These are phyloP conservation scores for Globisporangium polare DNA, from an alignment of 352 stramenopile genomes.

Conservation along the genomic window DNA sequence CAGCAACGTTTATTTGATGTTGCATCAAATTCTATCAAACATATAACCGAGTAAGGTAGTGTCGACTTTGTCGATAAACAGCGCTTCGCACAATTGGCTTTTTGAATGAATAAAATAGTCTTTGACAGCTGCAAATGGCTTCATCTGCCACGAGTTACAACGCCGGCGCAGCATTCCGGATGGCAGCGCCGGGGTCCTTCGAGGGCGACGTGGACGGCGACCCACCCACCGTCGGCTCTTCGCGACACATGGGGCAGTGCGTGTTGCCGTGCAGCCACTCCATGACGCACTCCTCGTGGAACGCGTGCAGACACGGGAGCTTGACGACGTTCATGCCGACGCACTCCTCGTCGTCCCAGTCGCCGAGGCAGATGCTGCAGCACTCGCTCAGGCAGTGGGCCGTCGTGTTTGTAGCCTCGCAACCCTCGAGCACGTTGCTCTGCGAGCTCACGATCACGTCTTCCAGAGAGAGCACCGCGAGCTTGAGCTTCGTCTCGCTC, in stretches of 20 bases:
- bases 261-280: slow-evolving; percentile 81
- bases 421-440: slow-evolving; percentile 52
- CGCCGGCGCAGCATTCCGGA: not conserved
- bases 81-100: too few relatives aligned
- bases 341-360: slow-evolving; percentile 83
- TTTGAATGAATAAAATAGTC: not conserved
- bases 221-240: slow-evolving; percentile 44
- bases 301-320: slow-evolving; percentile 77
- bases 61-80: too few relatives aligned
- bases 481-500: slow-evolving; percentile 78
- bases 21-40: too few relatives aligned
- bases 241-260: slow-evolving; percentile 85
- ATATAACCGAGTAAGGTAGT: too few relatives aligned
- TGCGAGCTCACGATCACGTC: slow-evolving; percentile 76
- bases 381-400: slow-evolving; percentile 59
- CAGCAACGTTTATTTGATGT: too few relatives aligned
- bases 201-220: slow-evolving; percentile 4
- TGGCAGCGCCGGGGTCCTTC: slow-evolving; percentile 1
- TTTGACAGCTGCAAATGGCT: not conserved
- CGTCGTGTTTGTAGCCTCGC: not conserved
- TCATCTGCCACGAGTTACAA: not conserved
- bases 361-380: slow-evolving; percentile 81
- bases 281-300: slow-evolving; percentile 86
- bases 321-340: slow-evolving; percentile 79
- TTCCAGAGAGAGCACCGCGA: slow-evolving; percentile 77